Evolutionary conservation across 2,329 filamentous ascomycete species (phyloP), one percentile per base, ranked within the genome.

Genomic region (Fusarium illudens): DNA sequence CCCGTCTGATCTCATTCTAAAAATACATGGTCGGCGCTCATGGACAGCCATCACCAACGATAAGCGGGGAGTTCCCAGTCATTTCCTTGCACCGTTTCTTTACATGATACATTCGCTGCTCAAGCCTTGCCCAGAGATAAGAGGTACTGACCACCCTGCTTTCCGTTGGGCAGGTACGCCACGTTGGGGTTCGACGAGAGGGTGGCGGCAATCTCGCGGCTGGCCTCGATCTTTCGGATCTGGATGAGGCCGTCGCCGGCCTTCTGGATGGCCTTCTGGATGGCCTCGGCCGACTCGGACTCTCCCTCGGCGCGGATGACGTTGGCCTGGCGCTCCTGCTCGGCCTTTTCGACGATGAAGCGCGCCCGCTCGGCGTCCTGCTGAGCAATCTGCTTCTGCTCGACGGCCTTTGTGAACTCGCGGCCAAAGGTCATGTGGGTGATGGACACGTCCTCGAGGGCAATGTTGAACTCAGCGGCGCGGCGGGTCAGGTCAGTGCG

Each of bases 341-440:
- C 96, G 64, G 96, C 96, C 80, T 93, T 93, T 87, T 99, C 96
- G 79, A 99, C 96, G 73, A 99, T 96, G 85, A 99, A 99, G 71
- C 96, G 89, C 50, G 96, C 96, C 71, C 96, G 89, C 87, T 99
- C 96, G 68, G 96, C 96, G 78, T 99, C 96, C 83, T 99, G 96
- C 84, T 99, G 96, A 58, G 96, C 96, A 80, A 99, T 99, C 86
- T 99, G 96, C 90, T 99, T 99, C 89, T 99, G 96, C 85, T 99
- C 96, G 76, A 99, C 96, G 70, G 96, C 96, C 81, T 93, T 92
- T 65, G 96, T 99, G 86, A 99, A 99, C 83, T 99, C 96, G 81
- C 95, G 95, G 74, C 96, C 96, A 79, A 99, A 99, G 55, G 96
- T 99, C 96, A 99, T 99, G 87, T 99, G 96, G 65, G 96, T 99